Base-by-base conservation (phyloP, 768 basidiomycete genomes). In the Calocybe gangraenosa region DNA sequence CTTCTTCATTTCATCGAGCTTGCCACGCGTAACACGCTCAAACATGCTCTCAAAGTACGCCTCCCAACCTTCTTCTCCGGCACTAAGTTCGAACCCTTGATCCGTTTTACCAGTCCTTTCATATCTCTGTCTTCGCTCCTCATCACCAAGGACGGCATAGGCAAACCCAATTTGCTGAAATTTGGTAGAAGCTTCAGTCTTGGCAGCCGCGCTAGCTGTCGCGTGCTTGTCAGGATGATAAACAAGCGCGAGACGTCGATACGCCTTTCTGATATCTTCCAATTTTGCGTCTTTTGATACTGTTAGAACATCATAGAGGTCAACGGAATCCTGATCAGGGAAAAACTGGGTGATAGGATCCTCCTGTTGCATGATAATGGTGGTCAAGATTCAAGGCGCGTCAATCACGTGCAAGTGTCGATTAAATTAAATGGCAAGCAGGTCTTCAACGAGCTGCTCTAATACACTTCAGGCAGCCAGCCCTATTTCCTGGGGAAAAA, bases 151-250 rank as follows among this genome's bases (percentile, higher is more conserved):
- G 0, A 98, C 82, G 1, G 90, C 75, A 64, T 96, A 99, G 8
- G 95, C 91, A 58, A 94, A 97, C 0, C 95, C 92, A 53, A 98
- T 78, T 58, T 93, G 91, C 55, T 92, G 91, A 60, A 97, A 95
- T 63, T 85, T 85, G 51, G 65, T 71, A n/a, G 78, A 81, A 56
- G 87, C 82, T 51, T 79, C 75, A 25, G 79, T 75, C 61, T 81
- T 84, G 19, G 78, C 78, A 22, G 68, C 70, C 17, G 82, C 82
- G 38, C 65, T 68, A 20, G 82, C 71, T 6, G 70, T 65, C 34
- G 80, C 67, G 55, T 92, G 87, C 59, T 96, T 97, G 70, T 99
- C 95, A 6, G 95, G 95, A 55, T 98, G 94, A 61, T 79, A 78
- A 37, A 75, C 54, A 21, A 98, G 80, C 3, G 93, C 94, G 23